These are phyloP conservation scores for Psilocybe subaeruginosa DNA, from an alignment of 768 basidiomycete genomes.

Conservation along the genomic window DNA sequence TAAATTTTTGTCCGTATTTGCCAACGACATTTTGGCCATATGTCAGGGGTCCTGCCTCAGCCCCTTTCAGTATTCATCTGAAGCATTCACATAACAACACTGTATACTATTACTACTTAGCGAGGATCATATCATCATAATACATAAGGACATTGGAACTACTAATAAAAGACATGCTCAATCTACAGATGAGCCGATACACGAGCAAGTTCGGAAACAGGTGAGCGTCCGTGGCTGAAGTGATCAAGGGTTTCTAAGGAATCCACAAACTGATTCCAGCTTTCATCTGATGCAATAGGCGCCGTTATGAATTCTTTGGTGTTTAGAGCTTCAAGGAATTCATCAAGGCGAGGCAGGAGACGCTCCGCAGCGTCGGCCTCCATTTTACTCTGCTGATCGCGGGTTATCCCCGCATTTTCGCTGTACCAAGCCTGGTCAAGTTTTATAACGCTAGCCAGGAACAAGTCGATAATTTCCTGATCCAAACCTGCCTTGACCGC, in stretches of 20 bases:
- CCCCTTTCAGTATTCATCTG: too few relatives aligned
- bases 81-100: too few relatives aligned
- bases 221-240: background rate
- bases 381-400: conserved; percentile 31
- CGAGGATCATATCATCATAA: too few relatives aligned
- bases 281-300: conserved; percentile 26
- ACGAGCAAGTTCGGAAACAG: background rate
- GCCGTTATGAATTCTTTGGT: conserved; percentile 21
- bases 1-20: too few relatives aligned
- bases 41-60: too few relatives aligned
- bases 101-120: too few relatives aligned
- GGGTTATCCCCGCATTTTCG: conserved; percentile 31
- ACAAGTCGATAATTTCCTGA: conserved; percentile 38
- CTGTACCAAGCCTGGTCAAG: conserved; percentile 44
- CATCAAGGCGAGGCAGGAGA: conserved; percentile 28
- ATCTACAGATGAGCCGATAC: background rate
- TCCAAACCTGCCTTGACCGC: conserved; percentile 31
- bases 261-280: conserved; percentile 20
- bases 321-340: conserved; percentile 10
- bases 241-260: conserved; percentile 8
- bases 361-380: conserved; percentile 34
- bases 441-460: conserved; percentile 34
- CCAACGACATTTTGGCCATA: too few relatives aligned
- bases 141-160: background rate
- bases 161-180: background rate